These are phyloP conservation scores for Podospora didyma DNA, from an alignment of 495 filamentous ascomycete species.

Conservation along the genomic window DNA sequence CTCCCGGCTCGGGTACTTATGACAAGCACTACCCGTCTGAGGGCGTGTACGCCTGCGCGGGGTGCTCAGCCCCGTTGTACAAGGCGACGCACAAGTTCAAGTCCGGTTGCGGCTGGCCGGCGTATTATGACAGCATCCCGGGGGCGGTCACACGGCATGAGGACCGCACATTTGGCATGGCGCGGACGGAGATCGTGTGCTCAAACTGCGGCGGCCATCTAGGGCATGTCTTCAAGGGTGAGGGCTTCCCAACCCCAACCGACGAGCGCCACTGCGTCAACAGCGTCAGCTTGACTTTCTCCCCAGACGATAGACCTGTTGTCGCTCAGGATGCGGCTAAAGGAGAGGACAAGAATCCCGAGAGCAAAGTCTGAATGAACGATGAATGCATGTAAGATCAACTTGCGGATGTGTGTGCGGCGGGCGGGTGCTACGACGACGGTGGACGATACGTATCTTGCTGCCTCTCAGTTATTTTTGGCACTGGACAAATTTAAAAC, in stretches of 20 bases:
- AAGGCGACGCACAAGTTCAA: conserved; percentile 89
- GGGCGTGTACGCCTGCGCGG: conserved; percentile 83
- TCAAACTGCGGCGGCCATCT: conserved; percentile 91
- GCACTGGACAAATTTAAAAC: too few species aligned
- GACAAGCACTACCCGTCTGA: conserved; percentile 73
- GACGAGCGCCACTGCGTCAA: conserved; percentile 98
- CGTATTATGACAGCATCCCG: conserved; percentile 90
- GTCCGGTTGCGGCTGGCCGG: conserved; percentile 95
- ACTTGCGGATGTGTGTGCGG: too few species aligned
- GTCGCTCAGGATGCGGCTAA: background rate
- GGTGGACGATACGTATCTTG: too few species aligned
- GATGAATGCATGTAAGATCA: too few species aligned
- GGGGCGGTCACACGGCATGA: conserved; percentile 79
- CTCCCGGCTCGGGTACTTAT: conserved; percentile 72
- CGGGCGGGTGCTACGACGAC: background rate
- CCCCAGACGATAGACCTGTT: conserved; percentile 46
- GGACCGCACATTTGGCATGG: conserved; percentile 77
- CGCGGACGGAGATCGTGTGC: conserved; percentile 88
- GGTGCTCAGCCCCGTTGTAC: conserved; percentile 84
- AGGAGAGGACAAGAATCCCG: background rate
- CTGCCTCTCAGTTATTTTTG: too few species aligned
- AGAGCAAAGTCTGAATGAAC: conserved; percentile 15
- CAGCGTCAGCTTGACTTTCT: conserved; percentile 84
- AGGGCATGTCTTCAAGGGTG: conserved; percentile 96
- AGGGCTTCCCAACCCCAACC: conserved; percentile 84